These are phyloP conservation scores for Kokia cookei DNA, from an alignment of 441 rosid species.

Conservation along the genomic window DNA sequence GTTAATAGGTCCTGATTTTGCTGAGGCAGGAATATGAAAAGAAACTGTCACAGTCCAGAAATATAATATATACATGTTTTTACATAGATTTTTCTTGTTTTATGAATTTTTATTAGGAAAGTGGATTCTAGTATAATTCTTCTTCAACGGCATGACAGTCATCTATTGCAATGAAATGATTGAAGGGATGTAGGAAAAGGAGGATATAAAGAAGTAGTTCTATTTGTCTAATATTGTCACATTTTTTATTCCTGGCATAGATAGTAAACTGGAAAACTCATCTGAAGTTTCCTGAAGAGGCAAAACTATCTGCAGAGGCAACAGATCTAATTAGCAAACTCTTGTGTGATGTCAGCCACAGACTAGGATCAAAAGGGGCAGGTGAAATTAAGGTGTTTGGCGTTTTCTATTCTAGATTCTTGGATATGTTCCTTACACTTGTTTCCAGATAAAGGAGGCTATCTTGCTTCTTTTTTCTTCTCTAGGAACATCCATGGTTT, in stretches of 20 bases:
- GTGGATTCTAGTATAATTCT: neutral
- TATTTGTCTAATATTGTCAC: slow-evolving; percentile 5
- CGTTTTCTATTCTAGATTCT: slow-evolving; percentile 31
- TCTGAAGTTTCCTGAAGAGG: slow-evolving; percentile 76
- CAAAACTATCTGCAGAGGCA: slow-evolving; percentile 52
- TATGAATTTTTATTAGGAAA: neutral
- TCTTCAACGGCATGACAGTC: neutral
- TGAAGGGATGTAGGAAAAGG: neutral
- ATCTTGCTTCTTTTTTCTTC: slow-evolving; percentile 13
- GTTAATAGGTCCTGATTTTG: neutral
- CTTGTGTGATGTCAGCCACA: slow-evolving; percentile 57
- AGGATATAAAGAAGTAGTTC: neutral
- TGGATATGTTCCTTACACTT: neutral
- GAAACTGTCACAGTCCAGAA: neutral
- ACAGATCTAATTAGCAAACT: slow-evolving; percentile 54
- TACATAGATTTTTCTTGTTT: neutral
- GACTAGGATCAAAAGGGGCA: slow-evolving; percentile 64
- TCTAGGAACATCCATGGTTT: slow-evolving; percentile 67
- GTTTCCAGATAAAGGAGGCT: slow-evolving; percentile 11
- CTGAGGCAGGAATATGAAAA: neutral
- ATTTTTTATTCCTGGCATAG: slow-evolving; percentile 23
- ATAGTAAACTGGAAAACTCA: slow-evolving; percentile 72
- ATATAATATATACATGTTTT: neutral
- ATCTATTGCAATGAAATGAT: neutral
- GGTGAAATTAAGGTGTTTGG: slow-evolving; percentile 62